Percentiles rank a stretch among this genome's conserved stretches.
These are phyloP conservation scores for Brassica cretica DNA, from an alignment of 345 rosid species.

Conservation along the genomic window DNA sequence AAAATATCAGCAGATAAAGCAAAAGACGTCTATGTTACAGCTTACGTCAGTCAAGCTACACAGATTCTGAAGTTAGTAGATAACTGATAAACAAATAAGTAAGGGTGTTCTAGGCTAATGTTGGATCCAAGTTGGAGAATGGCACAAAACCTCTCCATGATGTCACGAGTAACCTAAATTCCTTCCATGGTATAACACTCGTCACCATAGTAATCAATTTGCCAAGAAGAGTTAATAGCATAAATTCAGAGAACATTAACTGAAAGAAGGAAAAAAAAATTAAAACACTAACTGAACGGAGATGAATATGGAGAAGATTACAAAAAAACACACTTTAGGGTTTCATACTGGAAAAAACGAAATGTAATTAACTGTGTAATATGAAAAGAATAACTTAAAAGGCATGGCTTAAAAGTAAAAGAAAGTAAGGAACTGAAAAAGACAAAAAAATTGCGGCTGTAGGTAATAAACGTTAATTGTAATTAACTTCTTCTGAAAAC, in stretches of 20 bases:
- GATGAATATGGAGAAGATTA: no score
- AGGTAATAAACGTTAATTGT: background rate
- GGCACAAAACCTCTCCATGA: background rate
- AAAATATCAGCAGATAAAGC: background rate
- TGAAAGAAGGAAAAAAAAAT: background rate
- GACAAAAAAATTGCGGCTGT: background rate
- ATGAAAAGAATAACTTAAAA: background rate
- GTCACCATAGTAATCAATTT: background rate
- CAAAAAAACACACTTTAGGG: no score
- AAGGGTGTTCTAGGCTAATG: background rate
- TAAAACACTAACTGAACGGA: background rate
- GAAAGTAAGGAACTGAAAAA: background rate
- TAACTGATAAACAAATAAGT: background rate
- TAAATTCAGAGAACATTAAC: background rate
- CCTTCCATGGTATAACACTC: background rate
- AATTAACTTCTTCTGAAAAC: background rate
- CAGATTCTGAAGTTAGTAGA: background rate
- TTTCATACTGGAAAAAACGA: background rate
- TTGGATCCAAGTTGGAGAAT: background rate
- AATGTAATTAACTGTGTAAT: background rate
- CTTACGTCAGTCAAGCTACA: no score
- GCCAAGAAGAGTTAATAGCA: background rate
- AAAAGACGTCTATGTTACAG: background rate
- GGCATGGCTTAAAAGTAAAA: background rate
- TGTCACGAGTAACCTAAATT: background rate